phyloP scores from a whole-genome alignment of 345 rosid species.

The Rhizophora mangle region DNA sequence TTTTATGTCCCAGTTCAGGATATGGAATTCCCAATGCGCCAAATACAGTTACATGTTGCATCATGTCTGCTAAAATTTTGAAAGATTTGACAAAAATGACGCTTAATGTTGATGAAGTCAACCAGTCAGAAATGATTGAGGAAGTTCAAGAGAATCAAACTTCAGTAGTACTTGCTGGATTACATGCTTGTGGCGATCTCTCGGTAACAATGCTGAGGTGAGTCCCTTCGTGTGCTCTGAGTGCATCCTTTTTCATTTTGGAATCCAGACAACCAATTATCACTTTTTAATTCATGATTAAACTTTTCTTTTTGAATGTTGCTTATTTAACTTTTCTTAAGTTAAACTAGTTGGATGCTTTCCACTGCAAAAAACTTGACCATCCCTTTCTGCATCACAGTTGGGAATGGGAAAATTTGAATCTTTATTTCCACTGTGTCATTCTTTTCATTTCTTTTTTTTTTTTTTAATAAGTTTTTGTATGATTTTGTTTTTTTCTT shows the following conservation, averaged over 20 bases:
- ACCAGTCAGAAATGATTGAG: constrained; percentile 24
- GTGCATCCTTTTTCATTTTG: constrained; percentile 1
- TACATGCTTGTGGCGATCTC: constrained; percentile 97
- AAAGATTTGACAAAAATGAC: constrained; percentile 47
- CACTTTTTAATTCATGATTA: neutral
- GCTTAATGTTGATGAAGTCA: constrained; percentile 27
- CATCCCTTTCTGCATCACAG: too few species aligned
- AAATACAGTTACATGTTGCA: constrained; percentile 62
- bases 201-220: constrained; percentile 87
- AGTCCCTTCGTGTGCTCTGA: constrained; percentile 26
- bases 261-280: neutral
- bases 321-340: neutral
- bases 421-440: too few species aligned
- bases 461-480: too few species aligned
- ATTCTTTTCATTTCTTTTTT: too few species aligned
- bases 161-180: constrained; percentile 83
- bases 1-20: constrained; percentile 55
- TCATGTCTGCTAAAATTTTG: constrained; percentile 61
- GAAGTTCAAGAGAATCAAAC: constrained; percentile 27
- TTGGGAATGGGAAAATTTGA: too few species aligned
- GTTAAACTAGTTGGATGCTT: neutral
- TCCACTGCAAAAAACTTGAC: neutral
- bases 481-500: too few species aligned
- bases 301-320: neutral
- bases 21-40: constrained; percentile 51